Base-by-base conservation (phyloP, 1,139 yeast species). In the Saccharomyces hybrid region DNA sequence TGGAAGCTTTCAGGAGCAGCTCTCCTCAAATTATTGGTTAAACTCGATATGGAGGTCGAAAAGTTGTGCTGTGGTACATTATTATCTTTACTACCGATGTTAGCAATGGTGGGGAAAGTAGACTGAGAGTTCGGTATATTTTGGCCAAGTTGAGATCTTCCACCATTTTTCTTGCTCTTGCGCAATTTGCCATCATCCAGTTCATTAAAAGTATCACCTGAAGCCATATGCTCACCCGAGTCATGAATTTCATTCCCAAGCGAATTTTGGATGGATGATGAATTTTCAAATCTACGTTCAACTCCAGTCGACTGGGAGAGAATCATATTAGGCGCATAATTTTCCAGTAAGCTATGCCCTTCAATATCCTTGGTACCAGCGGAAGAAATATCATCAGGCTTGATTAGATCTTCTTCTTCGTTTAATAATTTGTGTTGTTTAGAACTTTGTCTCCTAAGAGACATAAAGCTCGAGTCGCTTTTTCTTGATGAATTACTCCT, bases 281-380 rank as follows among this genome's bases (percentile, higher is more conserved):
- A 68, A 28, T 68, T 69, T 27, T 69, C 70, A 59, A 73, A 69
- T 3, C 70, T 71, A 50, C 74, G 64, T 47, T 76, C 80, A 50
- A 75, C 70, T 0, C 82, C 82, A 0, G 80, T 78, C 0, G 81
- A 77, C 57, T 78, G 81, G 2, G 82, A 78, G 5, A 78, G 65
- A 6, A 73, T 71, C 74, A 73, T 72, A 51, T 68, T 66, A n/a
- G 74, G 75, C 31, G 69, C 64, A 55, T 72, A 72, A 48, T 71
- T 69, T 27, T 70, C 67, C 6, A 38, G 11, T 4, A 19, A 11
- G 19, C 19, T 38, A 38, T 16, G 6, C 6, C 44, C 44, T 38
- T 19, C 44, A 4, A 38, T 38, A 38, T 38, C 44, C 26, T 38
- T 19, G 11, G 13, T 13, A 19, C 9, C 44, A 38, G 6, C 16